Base-by-base conservation (phyloP, 495 filamentous ascomycete genomes). In the Astrothelium subdiscretum region DNA sequence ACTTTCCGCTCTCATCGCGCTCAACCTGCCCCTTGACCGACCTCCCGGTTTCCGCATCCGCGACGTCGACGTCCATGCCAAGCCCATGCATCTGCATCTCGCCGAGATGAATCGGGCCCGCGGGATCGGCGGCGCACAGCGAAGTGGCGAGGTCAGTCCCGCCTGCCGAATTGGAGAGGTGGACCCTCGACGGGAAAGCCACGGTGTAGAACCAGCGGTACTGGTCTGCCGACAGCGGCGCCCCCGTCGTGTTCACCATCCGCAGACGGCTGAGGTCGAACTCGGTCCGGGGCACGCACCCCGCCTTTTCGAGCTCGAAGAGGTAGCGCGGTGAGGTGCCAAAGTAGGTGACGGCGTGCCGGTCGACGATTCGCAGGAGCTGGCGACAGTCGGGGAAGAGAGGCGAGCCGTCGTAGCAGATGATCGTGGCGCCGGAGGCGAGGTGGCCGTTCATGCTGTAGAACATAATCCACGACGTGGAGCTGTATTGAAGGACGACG, bases 401-500 rank as follows among this genome's bases (percentile, higher is more conserved):
- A 3, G 89, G 89, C 2, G 81, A 86, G 26, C 89, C 89, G 69
- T 91, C 88, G 71, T 92, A 92, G 11, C 89, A 69, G 61, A 92
- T 71, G 11, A 82, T 74, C 35, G 81, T 78, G 0, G 78, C 78
- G 10, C 89, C 87, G 29, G 72, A 70, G 0, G 86, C 68, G 11
- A 90, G 75, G 6, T 75, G 74, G 44, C 73, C 74, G 24, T 87
- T 72, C 61, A 78, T 78, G 27, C 80, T 71, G 40, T 89, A 73
- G 72, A 91, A 92, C 87, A 92, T 91, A 67, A 92, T 91, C 89
- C 89, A 92, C 5, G 88, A 88, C 0, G 86, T 89, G 44, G 62
- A 65, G 40, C 58, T 62, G 60, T 69, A 69, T 42, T 76, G 63
- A 13, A 69, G 57, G 35, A 59, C 59, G 43, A 63, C 60, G 40